Base-by-base conservation (phyloP, 1,284 basidiomycete genomes). In the Stygiomarasmius scandens region DNA sequence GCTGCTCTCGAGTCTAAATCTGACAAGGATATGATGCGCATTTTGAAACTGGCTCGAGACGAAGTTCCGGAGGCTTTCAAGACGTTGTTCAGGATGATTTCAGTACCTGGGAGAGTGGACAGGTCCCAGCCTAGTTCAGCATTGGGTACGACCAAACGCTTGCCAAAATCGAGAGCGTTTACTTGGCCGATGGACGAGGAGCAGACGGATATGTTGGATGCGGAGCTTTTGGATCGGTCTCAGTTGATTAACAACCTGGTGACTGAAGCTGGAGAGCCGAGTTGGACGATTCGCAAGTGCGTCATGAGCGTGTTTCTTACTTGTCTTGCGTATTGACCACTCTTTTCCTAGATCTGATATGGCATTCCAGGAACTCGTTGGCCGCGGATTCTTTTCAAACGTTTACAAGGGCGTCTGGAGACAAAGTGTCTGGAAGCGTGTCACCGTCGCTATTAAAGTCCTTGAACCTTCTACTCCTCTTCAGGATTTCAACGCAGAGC, bases 391-490 rank as follows among this genome's bases (percentile, higher is more conserved):
- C 32, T 60, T 60, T 27, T 60, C 59, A 20, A 54, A 60, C 25
- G 59, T 60, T 2, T 57, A 54, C 52, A 60, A 60, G 38, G 59
- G 59, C 32, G 54, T 52, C 2, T 60, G 55, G 59, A 51, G 59
- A 22, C 51, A 57, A 32, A 51, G 55, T 3, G 46, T 27, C 22
- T 41, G 38, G 38, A 41, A n/a, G 16, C 38, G 38, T 4, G 4
- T 41, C 6, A 41, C 38, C n/a, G 52, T 60, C 11, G 59, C 55
- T 11, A 72, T 78, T 66, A 79, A 79, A 65, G 71, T 74, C 20
- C 71, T 78, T 22, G 73, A 72, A 53, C 67, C 69, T 49, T 71
- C 69, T 52, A 75, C 76, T 19, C 73, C 74, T n/a, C 63, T 65
- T 38, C 60, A 68, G 51, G 61, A 73, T 22, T 78, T 77, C 62